Evolutionary conservation across 345 rosid genomes (phyloP).

Genomic region (Anacardium occidentale): DNA sequence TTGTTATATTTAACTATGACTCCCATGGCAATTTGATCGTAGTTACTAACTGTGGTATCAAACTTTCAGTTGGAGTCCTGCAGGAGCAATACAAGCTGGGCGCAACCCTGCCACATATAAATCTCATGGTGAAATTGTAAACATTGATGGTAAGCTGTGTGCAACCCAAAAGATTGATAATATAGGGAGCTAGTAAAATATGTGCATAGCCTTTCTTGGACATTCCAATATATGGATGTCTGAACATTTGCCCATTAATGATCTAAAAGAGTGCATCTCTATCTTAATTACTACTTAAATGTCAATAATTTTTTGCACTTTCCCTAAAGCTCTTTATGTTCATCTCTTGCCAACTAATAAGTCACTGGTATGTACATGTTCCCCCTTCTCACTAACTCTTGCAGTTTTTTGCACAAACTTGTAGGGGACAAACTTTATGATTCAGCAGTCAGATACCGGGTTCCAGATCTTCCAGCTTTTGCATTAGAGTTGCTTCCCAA

Average conservation of each 20-base stretch:
- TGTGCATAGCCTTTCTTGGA: not conserved
- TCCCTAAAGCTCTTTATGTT: not conserved
- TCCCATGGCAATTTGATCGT: not conserved
- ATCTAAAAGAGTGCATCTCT: not conserved
- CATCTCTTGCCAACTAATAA: not conserved
- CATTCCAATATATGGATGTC: not conserved
- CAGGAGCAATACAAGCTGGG: constrained; percentile 83
- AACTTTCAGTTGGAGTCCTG: constrained; percentile 89
- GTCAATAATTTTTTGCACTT: not conserved
- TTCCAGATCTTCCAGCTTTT: constrained; percentile 88
- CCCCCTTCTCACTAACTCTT: not conserved
- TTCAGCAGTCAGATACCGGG: constrained; percentile 59
- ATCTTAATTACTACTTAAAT: not conserved
- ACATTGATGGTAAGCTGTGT: constrained; percentile 60
- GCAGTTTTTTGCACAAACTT: constrained; percentile 18
- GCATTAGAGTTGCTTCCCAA: constrained; percentile 91
- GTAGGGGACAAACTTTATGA: constrained; percentile 74
- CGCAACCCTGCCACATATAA: constrained; percentile 76
- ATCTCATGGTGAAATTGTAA: constrained; percentile 47
- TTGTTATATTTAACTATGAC: not conserved
- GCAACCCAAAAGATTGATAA: not conserved
- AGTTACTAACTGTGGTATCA: constrained; percentile 17
- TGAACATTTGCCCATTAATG: not conserved
- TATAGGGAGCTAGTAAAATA: not conserved
- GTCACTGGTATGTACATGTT: not conserved